These are phyloP conservation scores for Saccharomyces pastorianus DNA, from an alignment of 1,139 yeast species.

Conservation along the genomic window DNA sequence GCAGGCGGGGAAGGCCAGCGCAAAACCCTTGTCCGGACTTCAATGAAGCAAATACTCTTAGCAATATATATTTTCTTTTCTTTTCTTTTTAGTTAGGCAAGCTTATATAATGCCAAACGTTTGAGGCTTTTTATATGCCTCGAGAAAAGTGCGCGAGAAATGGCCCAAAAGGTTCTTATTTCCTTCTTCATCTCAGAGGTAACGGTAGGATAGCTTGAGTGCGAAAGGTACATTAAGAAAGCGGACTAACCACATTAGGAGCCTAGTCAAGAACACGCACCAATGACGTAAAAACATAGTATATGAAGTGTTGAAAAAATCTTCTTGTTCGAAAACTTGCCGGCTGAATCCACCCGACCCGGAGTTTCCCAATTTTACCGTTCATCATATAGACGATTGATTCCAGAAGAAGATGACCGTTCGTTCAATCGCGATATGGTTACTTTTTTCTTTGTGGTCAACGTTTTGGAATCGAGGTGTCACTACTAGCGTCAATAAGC, in stretches of 20 bases:
- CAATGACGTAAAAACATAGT: not conserved
- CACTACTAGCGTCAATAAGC: not conserved
- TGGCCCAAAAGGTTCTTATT: not conserved
- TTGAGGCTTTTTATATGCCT: not conserved
- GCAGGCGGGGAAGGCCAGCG: not conserved
- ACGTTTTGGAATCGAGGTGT: not conserved
- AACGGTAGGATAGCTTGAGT: not conserved
- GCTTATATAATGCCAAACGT: not conserved
- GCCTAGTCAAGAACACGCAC: not conserved
- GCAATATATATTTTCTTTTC: not conserved
- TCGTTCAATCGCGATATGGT: not conserved
- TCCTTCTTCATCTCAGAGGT: not conserved
- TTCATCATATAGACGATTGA: too few relatives aligned
- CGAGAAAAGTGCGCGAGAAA: not conserved
- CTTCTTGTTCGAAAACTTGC: not conserved
- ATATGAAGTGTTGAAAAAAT: not conserved
- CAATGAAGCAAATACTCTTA: not conserved
- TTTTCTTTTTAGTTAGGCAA: not conserved
- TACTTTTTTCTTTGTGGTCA: not conserved
- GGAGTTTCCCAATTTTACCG: too few relatives aligned
- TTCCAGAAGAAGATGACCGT: not conserved
- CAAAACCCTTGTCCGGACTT: not conserved
- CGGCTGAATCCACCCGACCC: not conserved
- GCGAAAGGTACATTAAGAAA: not conserved
- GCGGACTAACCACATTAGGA: not conserved